Conservation (phyloP, 768 basidiomycete genomes). For the Mycena maculata region DNA sequence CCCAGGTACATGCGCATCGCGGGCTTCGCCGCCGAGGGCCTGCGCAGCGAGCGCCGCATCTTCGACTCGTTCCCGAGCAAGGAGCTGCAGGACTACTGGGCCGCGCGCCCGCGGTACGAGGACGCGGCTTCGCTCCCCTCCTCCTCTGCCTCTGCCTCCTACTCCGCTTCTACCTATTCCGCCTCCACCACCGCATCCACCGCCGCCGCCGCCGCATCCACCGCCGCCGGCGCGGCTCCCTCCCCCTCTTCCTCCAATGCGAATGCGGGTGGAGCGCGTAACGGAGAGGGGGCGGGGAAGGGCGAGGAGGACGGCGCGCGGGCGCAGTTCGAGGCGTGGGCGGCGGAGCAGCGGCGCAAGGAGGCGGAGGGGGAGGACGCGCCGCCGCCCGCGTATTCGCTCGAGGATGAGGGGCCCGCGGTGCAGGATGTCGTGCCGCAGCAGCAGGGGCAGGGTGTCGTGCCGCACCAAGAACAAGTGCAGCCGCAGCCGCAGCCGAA, state of each 20-base stretch:
- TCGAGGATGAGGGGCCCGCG: conserved; percentile 54
- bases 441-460: conserved; percentile 9
- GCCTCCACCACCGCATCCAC: neutral
- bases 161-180: neutral
- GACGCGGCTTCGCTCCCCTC: neutral
- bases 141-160: neutral
- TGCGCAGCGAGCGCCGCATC: conserved; percentile 73
- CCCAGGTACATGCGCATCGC: conserved; percentile 82
- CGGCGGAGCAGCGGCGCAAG: conserved; percentile 59
- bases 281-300: conserved; percentile 34
- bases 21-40: conserved; percentile 75
- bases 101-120: conserved; percentile 69
- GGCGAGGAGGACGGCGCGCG: conserved; percentile 27
- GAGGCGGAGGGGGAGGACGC: conserved; percentile 60
- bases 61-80: conserved; percentile 74
- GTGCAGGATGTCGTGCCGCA: neutral
- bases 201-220: conserved; percentile 12
- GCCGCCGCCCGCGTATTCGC: conserved; percentile 78
- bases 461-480: neutral
- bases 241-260: too few relatives aligned
- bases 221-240: conserved; percentile 38
- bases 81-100: conserved; percentile 82
- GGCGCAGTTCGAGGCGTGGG: conserved; percentile 32
- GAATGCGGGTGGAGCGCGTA: too few relatives aligned
- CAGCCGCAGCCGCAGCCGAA: neutral